Evolutionary conservation across 306 rosid species (phyloP).

Genomic region (Corylus americana): DNA sequence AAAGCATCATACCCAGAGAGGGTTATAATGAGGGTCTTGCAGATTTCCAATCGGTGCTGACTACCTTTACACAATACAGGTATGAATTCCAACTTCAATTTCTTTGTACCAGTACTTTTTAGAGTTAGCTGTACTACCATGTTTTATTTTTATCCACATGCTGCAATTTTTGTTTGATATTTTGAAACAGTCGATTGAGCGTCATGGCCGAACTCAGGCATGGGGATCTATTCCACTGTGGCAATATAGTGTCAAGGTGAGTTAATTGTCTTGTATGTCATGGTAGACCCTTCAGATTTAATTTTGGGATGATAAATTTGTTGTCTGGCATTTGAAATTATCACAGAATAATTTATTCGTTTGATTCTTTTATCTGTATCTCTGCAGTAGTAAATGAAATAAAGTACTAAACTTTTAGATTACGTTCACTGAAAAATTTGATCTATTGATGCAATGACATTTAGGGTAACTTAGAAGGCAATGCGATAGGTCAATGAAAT

Average conservation of each 20-base stretch:
- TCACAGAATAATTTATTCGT: neutral
- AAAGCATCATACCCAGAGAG: constrained; percentile 58
- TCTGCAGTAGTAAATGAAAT: neutral
- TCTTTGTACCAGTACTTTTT: neutral
- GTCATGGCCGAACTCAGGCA: constrained; percentile 92
- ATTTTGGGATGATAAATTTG: neutral
- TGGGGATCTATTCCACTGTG: constrained; percentile 86
- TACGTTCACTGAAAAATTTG: neutral
- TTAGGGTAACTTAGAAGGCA: constrained; percentile 3
- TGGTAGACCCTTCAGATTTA: neutral
- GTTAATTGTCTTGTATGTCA: constrained; percentile 17
- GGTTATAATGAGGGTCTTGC: constrained; percentile 86
- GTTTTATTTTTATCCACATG: neutral
- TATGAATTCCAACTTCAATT: constrained; percentile 34
- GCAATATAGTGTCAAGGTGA: constrained; percentile 97
- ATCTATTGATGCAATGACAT: neutral
- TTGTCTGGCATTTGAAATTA: neutral
- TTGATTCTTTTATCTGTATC: neutral
- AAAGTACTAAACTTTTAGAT: neutral
- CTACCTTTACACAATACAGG: constrained; percentile 92
- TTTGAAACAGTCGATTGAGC: constrained; percentile 83
- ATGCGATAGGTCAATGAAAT: too few species aligned
- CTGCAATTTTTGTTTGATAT: constrained; percentile 7
- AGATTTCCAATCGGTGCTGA: constrained; percentile 84
- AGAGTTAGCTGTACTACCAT: neutral